Conservation (phyloP, 345 rosid species). For the Excoecaria cochinchinensis region DNA sequence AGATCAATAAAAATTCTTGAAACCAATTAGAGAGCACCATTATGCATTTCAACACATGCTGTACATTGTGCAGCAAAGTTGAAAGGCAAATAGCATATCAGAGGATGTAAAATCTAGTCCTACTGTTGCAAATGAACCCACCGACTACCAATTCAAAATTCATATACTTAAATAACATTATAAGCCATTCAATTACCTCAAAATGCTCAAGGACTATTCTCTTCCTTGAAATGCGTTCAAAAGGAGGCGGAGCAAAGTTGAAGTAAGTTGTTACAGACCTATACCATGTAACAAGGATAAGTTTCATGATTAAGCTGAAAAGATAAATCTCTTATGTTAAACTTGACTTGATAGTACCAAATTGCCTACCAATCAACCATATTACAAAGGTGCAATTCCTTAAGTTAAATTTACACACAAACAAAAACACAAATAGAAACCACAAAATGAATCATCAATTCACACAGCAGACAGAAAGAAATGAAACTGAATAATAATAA, state of each 20-base stretch:
- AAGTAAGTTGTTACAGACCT: constrained; percentile 75
- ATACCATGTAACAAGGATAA: constrained; percentile 24
- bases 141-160: background rate
- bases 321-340: background rate
- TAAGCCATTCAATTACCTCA: constrained; percentile 40
- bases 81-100: background rate
- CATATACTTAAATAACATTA: background rate
- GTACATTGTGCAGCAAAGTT: background rate
- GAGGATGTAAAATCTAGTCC: background rate
- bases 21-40: background rate
- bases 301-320: background rate
- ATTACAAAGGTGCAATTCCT: background rate
- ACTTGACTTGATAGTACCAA: background rate
- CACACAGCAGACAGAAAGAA: no score
- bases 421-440: background rate
- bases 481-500: background rate
- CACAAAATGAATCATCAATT: background rate
- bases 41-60: background rate
- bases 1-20: background rate
- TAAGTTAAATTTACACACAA: background rate
- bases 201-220: constrained; percentile 31
- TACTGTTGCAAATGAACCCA: background rate
- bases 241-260: constrained; percentile 76
- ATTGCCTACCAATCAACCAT: background rate
- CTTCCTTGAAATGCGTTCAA: constrained; percentile 53